Conservation (phyloP, 257 asterid species). For the Ocimum tenuiflorum region DNA sequence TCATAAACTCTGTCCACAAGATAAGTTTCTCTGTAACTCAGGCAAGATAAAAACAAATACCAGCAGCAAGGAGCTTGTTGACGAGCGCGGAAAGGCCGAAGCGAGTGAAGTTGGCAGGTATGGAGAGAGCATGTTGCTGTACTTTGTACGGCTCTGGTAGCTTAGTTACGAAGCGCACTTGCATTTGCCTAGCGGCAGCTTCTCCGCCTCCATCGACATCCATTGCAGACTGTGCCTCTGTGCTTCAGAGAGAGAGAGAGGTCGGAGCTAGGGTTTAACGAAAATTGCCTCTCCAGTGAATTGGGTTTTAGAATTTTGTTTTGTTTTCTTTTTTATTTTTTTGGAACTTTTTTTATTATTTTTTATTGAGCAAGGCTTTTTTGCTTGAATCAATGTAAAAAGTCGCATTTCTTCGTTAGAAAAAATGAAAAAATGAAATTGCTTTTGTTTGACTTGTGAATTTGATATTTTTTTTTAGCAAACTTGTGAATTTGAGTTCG, state of each 20-base stretch:
- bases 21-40: too few relatives aligned
- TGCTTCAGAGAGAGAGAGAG: background rate
- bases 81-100: slow-evolving; percentile 60
- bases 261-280: slow-evolving; percentile 23
- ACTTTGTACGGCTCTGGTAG: slow-evolving; percentile 45
- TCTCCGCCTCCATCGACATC: slow-evolving; percentile 39
- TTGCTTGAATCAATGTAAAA: too few relatives aligned
- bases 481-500: too few relatives aligned
- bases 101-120: slow-evolving; percentile 70
- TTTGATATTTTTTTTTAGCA: too few relatives aligned
- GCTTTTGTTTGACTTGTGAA: too few relatives aligned
- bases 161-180: slow-evolving; percentile 73
- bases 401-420: too few relatives aligned
- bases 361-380: too few relatives aligned
- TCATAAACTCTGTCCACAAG: too few relatives aligned
- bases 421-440: too few relatives aligned
- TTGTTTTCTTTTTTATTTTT: too few relatives aligned
- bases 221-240: slow-evolving; percentile 22
- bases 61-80: slow-evolving; percentile 57
- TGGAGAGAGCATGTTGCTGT: slow-evolving; percentile 55
- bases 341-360: too few relatives aligned
- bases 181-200: slow-evolving; percentile 45
- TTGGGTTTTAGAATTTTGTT: background rate
- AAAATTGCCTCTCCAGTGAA: background rate
- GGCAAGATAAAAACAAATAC: slow-evolving; percentile 18